Evolutionary conservation across 1,284 basidiomycete species (phyloP), one percentile per base, ranked within the genome.

Genomic region (Sporisorium iseilematis-ciliati): DNA sequence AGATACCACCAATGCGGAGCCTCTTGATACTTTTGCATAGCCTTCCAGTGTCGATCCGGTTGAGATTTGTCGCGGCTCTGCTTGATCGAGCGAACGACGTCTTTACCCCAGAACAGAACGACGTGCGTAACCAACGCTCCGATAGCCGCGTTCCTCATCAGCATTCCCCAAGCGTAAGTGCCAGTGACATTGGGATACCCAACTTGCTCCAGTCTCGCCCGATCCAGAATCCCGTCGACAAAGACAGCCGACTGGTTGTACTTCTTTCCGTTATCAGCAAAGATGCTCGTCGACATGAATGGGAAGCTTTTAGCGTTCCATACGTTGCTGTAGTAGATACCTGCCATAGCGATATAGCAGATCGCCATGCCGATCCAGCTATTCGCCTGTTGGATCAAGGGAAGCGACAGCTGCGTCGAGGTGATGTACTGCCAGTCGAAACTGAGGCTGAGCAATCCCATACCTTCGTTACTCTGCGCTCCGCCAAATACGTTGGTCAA

Each of bases 111-210:
- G 65, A 83, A 91, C 89, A 89, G 89, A 21, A 69, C 83, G 7
- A 86, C 78, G 80, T 91, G 90, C 0, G 89, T 88, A 61, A 92
- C 88, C 18, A 91, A 85, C 14, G 88, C 90, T 18, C 90, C 91
- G 26, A 84, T 77, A 1, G 83, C 82, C 1, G 69, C 46, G 43
- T 73, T 82, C 6, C 64, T 54, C 2, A 87, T 87, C 43, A 90
- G 81, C 79, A 89, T 89, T 1, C 82, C 58, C 90, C 89, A 91
- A 0, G 89, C 89, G 77, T 89, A 89, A 4, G 89, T 89, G 51
- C 71, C 77, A 0, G 80, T 67, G 2, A 85, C 50, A 23, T 65
- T 72, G 1, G 84, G 84, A 16, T 80, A 63, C 12, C 84, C 84
- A 20, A 75, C 65, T 33, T 26, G 31, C 3, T 70, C 75, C 10